These are phyloP conservation scores for Neurospora tetraspora DNA, from an alignment of 495 filamentous ascomycete species.

Conservation along the genomic window DNA sequence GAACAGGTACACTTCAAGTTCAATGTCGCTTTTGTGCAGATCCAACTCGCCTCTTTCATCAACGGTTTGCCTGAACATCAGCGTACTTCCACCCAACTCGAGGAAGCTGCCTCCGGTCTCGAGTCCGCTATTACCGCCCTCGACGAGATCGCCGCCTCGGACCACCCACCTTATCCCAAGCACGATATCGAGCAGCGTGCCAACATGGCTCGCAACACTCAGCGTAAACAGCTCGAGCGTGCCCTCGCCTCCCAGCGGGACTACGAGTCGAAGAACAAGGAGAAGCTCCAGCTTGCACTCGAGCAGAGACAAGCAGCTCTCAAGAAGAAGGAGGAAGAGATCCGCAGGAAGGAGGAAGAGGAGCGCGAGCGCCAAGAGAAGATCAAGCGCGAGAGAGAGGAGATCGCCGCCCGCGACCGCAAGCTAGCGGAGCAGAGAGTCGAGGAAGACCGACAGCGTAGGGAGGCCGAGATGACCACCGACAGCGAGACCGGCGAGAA, in stretches of 20 bases:
- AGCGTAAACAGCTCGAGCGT: constrained; percentile 80
- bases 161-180: constrained; percentile 83
- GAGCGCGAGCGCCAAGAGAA: constrained; percentile 62
- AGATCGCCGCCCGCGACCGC: constrained; percentile 65
- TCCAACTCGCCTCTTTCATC: constrained; percentile 78
- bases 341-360: constrained; percentile 47
- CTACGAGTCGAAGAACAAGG: constrained; percentile 88
- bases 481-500: constrained; percentile 70
- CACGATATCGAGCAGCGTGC: constrained; percentile 87
- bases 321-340: constrained; percentile 60
- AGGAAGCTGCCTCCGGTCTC: constrained; percentile 71
- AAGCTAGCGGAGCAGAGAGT: constrained; percentile 56
- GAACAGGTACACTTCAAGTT: constrained; percentile 88
- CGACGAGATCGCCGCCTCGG: constrained; percentile 65
- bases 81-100: constrained; percentile 65
- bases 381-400: constrained; percentile 72
- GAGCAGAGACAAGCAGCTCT: constrained; percentile 69
- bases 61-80: constrained; percentile 63
- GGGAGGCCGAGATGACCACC: constrained; percentile 62
- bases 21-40: constrained; percentile 95
- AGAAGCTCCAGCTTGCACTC: constrained; percentile 66
- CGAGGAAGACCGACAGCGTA: constrained; percentile 59
- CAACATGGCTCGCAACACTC: constrained; percentile 92
- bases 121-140: constrained; percentile 78
- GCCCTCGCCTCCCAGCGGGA: constrained; percentile 74